These are phyloP conservation scores for Leishmania lainsoni DNA, from an alignment of 208 protist genomes.

Conservation along the genomic window DNA sequence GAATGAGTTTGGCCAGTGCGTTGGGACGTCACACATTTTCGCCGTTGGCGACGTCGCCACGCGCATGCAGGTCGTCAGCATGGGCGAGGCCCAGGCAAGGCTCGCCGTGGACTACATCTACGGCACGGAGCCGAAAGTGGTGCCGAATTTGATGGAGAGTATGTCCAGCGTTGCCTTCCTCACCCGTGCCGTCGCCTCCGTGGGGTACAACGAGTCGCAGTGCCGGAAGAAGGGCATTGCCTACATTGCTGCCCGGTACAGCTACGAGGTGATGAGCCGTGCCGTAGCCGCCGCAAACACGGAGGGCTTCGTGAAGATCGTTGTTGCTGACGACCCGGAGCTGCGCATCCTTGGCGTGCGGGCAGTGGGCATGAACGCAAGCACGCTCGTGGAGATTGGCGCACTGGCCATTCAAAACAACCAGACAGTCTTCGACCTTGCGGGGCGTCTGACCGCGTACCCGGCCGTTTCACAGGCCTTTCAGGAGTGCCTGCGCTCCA, in stretches of 20 bases:
- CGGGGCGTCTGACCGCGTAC: constrained; percentile 73
- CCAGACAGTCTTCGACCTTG: constrained; percentile 66
- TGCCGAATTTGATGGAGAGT: constrained; percentile 26
- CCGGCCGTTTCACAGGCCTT: constrained; percentile 82
- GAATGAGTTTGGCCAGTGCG: constrained; percentile 55
- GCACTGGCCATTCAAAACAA: constrained; percentile 63
- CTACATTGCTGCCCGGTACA: constrained; percentile 60
- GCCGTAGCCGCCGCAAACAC: constrained; percentile 66
- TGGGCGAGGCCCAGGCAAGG: constrained; percentile 64
- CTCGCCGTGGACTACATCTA: constrained; percentile 78
- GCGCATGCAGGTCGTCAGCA: constrained; percentile 56
- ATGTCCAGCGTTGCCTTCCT: constrained; percentile 64
- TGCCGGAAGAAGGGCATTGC: constrained; percentile 58
- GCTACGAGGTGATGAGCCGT: constrained; percentile 74
- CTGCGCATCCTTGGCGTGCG: constrained; percentile 69
- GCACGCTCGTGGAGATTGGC: constrained; percentile 72
- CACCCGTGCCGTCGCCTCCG: constrained; percentile 48
- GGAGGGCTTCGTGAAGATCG: constrained; percentile 81
- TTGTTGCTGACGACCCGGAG: constrained; percentile 63
- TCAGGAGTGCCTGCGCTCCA: constrained; percentile 79
- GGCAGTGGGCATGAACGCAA: constrained; percentile 63
- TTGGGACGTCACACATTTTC: constrained; percentile 52
- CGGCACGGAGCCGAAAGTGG: constrained; percentile 24
- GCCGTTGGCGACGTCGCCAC: constrained; percentile 66
- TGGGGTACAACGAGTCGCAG: constrained; percentile 75